A percentile compares a stretch with the other conserved stretches of the same genome.
phyloP scores from a whole-genome alignment of 306 rosid genomes.

The Gillenia trifoliata region DNA sequence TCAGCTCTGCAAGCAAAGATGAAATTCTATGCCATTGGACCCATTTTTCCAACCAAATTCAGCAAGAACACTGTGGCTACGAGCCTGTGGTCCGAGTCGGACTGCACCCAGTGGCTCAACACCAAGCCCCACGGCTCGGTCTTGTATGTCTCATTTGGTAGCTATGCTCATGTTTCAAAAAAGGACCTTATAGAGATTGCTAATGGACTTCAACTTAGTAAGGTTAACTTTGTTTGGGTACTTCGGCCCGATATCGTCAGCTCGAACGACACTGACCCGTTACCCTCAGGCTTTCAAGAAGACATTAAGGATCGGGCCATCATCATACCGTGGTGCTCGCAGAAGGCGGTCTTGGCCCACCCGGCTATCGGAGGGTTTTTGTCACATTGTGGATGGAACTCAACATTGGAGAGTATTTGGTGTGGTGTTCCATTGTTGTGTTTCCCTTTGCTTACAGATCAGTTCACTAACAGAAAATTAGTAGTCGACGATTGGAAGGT shows the following conservation, averaged over 20 bases:
- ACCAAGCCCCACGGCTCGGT: constrained; percentile 45
- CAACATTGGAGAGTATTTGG: constrained; percentile 53
- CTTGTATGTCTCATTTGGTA: constrained; percentile 53
- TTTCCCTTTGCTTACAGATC: constrained; percentile 52
- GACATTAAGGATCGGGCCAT: constrained; percentile 30
- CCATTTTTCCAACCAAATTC: constrained; percentile 46
- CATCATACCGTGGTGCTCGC: constrained; percentile 54
- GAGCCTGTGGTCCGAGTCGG: constrained; percentile 58
- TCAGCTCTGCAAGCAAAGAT: constrained; percentile 22
- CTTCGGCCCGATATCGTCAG: constrained; percentile 52
- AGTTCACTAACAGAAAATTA: constrained; percentile 53
- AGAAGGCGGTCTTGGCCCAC: constrained; percentile 39
- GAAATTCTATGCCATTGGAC: constrained; percentile 53
- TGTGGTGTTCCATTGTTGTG: constrained; percentile 44
- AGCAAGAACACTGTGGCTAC: constrained; percentile 36
- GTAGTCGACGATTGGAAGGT: constrained; percentile 63
- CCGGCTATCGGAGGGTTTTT: constrained; percentile 51
- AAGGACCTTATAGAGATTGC: constrained; percentile 34
- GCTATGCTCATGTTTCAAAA: constrained; percentile 44
- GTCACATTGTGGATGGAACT: constrained; percentile 66
- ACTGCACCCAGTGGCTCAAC: constrained; percentile 57
- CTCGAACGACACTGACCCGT: constrained; percentile 30
- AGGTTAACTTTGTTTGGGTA: constrained; percentile 46
- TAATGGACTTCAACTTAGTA: constrained; percentile 38
- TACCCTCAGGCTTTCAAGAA: constrained; percentile 38